phyloP scores from a whole-genome alignment of 2,329 filamentous ascomycete species.

The Sphaerostilbella broomeana region DNA sequence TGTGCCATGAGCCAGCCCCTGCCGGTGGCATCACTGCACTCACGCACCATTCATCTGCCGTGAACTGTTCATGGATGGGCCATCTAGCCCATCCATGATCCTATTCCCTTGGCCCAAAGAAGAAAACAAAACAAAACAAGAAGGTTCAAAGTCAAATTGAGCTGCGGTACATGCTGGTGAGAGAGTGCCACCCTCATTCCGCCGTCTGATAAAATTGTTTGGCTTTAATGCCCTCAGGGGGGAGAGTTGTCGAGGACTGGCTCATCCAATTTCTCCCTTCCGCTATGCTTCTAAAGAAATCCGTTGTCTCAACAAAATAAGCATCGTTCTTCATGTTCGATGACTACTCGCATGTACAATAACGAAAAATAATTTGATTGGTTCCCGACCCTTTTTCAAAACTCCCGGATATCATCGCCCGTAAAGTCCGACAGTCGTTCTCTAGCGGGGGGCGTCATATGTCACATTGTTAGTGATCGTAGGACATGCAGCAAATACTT shows the following conservation, averaged over 20 bases:
- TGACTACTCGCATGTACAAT: slow-evolving; percentile 1
- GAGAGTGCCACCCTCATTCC: too few relatives aligned
- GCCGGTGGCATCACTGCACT: too few relatives aligned
- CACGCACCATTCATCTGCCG: not conserved
- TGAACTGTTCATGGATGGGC: too few relatives aligned
- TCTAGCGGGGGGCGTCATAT: slow-evolving; percentile 11
- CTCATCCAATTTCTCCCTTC: too few relatives aligned
- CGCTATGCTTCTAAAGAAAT: too few relatives aligned
- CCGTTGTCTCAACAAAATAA: too few relatives aligned
- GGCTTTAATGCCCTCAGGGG: not conserved
- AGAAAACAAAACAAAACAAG: not conserved
- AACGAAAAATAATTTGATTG: slow-evolving; percentile 6
- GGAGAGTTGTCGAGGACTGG: too few relatives aligned
- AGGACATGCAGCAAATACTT: slow-evolving; percentile 11
- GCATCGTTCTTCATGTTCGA: too few relatives aligned
- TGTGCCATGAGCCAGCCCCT: too few relatives aligned
- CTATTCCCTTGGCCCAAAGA: too few relatives aligned
- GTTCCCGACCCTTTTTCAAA: too few relatives aligned
- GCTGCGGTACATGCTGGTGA: slow-evolving; percentile 25
- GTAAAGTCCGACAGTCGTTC: slow-evolving; percentile 12
- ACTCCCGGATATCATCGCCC: slow-evolving; percentile 9
- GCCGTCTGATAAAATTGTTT: not conserved
- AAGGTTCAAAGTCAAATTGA: slow-evolving; percentile 23
- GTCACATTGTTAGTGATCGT: slow-evolving; percentile 14
- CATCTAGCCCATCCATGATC: too few relatives aligned